Conservation (phyloP, 1,139 yeast species). For the Saccharomyces hybrid region DNA sequence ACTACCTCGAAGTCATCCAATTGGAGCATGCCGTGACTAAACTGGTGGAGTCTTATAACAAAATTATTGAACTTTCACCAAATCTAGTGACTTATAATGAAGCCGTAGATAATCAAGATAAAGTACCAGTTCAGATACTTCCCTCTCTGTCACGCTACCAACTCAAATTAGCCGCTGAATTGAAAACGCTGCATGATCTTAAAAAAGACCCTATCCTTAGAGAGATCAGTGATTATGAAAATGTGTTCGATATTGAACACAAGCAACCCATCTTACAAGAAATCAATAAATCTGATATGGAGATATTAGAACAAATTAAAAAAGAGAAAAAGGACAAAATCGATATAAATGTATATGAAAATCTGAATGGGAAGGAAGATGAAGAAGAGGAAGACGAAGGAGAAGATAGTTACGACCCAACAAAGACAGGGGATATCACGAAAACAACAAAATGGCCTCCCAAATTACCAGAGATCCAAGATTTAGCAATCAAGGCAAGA, state of each 20-base stretch:
- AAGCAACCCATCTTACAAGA: slow-evolving; percentile 4
- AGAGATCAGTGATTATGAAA: slow-evolving; percentile 33
- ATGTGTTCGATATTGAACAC: slow-evolving; percentile 26
- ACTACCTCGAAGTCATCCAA: slow-evolving; percentile 34
- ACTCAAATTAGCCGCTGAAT: slow-evolving; percentile 17
- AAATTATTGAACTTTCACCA: slow-evolving; percentile 50
- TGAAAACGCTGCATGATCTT: slow-evolving; percentile 46
- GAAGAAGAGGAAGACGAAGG: slow-evolving; percentile 12
- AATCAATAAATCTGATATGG: slow-evolving; percentile 14
- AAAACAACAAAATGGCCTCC: slow-evolving; percentile 42
- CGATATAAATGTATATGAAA: slow-evolving; percentile 1
- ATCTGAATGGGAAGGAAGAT: slow-evolving; percentile 2
- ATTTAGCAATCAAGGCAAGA: slow-evolving; percentile 51
- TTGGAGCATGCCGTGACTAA: slow-evolving; percentile 44
- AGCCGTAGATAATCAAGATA: slow-evolving; percentile 34
- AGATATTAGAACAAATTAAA: slow-evolving; percentile 6
- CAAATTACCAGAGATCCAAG: slow-evolving; percentile 56
- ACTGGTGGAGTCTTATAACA: slow-evolving; percentile 45
- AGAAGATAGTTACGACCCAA: slow-evolving; percentile 16
- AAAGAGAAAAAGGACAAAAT: not conserved
- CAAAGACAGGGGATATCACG: slow-evolving; percentile 6
- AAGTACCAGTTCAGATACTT: slow-evolving; percentile 2
- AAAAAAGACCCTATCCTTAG: slow-evolving; percentile 45
- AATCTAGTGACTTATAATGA: slow-evolving; percentile 38
- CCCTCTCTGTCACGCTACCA: slow-evolving; percentile 7